Evolutionary conservation across 768 basidiomycete genomes (phyloP).

Genomic region (Boletus reticulatus): DNA sequence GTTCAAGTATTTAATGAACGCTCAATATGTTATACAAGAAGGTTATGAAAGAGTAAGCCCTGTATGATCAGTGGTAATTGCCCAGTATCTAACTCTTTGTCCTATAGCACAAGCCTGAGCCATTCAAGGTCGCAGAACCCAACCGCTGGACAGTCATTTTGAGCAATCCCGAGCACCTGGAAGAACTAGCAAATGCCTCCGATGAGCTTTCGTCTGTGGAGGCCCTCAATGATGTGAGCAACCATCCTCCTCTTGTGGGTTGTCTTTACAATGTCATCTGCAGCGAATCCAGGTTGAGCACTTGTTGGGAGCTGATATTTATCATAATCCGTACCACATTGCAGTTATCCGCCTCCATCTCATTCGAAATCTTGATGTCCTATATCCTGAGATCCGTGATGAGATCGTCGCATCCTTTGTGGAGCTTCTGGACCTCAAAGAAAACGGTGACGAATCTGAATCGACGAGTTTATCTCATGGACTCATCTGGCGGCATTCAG

Average conservation of each 20-base stretch:
- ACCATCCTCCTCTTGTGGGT: background rate
- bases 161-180: background rate
- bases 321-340: conserved; percentile 32
- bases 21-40: background rate
- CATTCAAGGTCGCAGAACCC: background rate
- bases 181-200: conserved; percentile 5
- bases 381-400: conserved; percentile 41
- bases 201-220: conserved; percentile 10
- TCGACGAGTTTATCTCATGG: background rate
- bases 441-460: background rate
- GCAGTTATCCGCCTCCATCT: conserved; percentile 19
- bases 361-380: conserved; percentile 36
- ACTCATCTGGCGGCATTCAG: background rate
- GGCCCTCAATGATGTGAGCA: conserved; percentile 32
- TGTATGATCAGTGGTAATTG: background rate
- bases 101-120: background rate
- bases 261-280: background rate
- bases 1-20: background rate
- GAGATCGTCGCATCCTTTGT: conserved; percentile 43
- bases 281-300: conserved; percentile 38
- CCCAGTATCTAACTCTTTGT: background rate
- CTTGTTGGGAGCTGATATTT: conserved; percentile 35
- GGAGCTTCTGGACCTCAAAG: conserved; percentile 31
- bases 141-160: background rate
- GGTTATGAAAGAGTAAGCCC: background rate